Evolutionary conservation across 257 asterid species (phyloP), one percentile per base, ranked within the genome.

Genomic region (Agastache rugosa): DNA sequence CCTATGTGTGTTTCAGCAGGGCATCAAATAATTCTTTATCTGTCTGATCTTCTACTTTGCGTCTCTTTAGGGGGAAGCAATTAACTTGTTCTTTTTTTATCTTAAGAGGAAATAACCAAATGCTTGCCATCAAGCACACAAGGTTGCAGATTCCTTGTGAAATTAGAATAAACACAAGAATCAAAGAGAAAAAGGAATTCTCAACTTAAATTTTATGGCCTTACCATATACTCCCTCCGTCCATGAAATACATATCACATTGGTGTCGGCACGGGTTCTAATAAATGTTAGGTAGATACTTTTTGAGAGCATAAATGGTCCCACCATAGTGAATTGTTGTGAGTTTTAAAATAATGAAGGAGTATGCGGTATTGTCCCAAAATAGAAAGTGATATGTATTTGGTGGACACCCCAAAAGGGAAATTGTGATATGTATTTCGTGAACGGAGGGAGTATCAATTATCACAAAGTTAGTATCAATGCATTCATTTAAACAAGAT

Each of bases 21-120:
- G 44, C 44, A 5, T 60, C 67, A 72, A 63, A 11, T 37, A 35
- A 22, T 22, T 62, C 50, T 55, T 34, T 62, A 72, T 63, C 54
- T 39, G 15, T 7, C 47, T 23, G 59, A 25, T 50, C 51, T 44
- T 29, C 34, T 29, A 29, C 12, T 25, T 8, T 12, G 2, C 23
- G 0, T 51, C 15, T 11, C 35, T 29, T 5, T 31, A 16, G 11
- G 20, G 23, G 27, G 6, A 9, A 19, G 12, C 0, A 34, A 5
- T 11, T 37, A 37, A 37, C 42, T 67, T 23, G 44, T 11, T n/a
- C n/a, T n/a, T 54, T 41, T 14, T 14, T 23, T 11, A 23, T 27
- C 29, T 67, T 67, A 54, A 29, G 29, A 67, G 54, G 63, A 31
- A 67, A 34, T 39, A 58, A 56, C 63, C 63, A 75, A 45, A 56